These are phyloP conservation scores for Boeremia lycopersici DNA, from an alignment of 2,329 filamentous ascomycete genomes.

Conservation along the genomic window DNA sequence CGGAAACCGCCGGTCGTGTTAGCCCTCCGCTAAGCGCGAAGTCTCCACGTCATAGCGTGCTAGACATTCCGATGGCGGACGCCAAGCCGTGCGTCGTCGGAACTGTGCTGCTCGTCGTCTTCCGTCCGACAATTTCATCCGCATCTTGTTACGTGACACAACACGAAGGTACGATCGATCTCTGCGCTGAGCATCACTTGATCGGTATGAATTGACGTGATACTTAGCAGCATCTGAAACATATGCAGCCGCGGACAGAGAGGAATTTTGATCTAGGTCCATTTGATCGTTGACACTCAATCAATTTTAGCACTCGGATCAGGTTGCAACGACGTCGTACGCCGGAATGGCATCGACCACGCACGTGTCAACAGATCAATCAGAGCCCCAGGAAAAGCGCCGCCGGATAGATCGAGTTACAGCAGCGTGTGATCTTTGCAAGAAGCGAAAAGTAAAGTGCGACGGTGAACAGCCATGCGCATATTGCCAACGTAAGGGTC, in stretches of 20 bases:
- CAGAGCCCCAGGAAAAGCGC: slow-evolving; percentile 25
- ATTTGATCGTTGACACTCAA: neutral
- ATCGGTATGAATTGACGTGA: slow-evolving; percentile 6
- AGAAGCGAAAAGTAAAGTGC: slow-evolving; percentile 54
- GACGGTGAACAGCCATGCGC: slow-evolving; percentile 58
- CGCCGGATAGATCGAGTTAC: slow-evolving; percentile 35
- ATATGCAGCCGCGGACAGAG: neutral
- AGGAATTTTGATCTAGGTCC: neutral
- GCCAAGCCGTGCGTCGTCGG: slow-evolving; percentile 1
- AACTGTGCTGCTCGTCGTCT: neutral
- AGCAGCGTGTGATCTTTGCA: slow-evolving; percentile 41
- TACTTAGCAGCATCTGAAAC: neutral
- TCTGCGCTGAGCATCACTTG: neutral
- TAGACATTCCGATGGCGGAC: slow-evolving; percentile 4
- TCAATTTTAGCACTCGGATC: neutral
- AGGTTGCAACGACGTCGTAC: neutral
- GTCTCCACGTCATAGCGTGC: slow-evolving; percentile 4
- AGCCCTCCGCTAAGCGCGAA: slow-evolving; percentile 7
- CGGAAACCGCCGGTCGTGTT: slow-evolving; percentile 5
- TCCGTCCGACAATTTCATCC: slow-evolving; percentile 14
- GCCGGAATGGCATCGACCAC: neutral
- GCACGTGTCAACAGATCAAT: neutral
- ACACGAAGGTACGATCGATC: slow-evolving; percentile 7
- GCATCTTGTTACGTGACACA: slow-evolving; percentile 11
- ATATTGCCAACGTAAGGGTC: slow-evolving; percentile 54